Base-by-base conservation (phyloP, 305 asterid species). In the Solanum hybrid region DNA sequence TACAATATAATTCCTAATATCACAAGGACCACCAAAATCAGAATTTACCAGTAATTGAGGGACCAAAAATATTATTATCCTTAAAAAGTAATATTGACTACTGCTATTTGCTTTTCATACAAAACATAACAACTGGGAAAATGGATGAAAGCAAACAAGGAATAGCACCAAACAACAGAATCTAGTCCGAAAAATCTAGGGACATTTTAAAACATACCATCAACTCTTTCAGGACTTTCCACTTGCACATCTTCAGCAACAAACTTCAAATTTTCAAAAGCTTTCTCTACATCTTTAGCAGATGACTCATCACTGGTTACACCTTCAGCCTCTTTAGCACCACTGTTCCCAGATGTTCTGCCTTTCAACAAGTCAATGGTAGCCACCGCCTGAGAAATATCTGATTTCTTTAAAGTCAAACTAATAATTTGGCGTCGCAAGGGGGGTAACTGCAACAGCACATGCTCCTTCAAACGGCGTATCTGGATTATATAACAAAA, bases 381-480 rank as follows among this genome's bases (percentile, higher is more conserved):
- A 88, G 87, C 90, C 95, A 93, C 92, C 88, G 99, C 99, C 78
- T 92, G 92, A 88, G 94, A 92, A 91, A 96, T 91, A 92, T 97
- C 98, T 90, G 98, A 92, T 90, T 86, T 94, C 90, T 85, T 94
- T 91, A 97, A 91, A 90, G 91, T 94, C 90, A 97, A 90, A 69
- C 93, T 95, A 89, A 97, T 93, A 45, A 97, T 94, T 92, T 97
- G 97, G 80, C 99, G 98, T 26, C 97, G 98, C 92, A 93, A 93
- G 81, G 99, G 98, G n/a, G 99, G 99, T 88, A 97, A 92, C 92
- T 97, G 96, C 56, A 93, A 92, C 92, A 96, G 90, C 88, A 97
- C 99, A 45, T 97, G 98, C 91, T 95, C 96, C 95, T 97, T 97
- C 86, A 97, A 92, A 90, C 99, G 99, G 85, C 99, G 93, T 92